Evolutionary conservation across 495 filamentous ascomycete genomes (phyloP).

Genomic region (Filosporella fistucella): DNA sequence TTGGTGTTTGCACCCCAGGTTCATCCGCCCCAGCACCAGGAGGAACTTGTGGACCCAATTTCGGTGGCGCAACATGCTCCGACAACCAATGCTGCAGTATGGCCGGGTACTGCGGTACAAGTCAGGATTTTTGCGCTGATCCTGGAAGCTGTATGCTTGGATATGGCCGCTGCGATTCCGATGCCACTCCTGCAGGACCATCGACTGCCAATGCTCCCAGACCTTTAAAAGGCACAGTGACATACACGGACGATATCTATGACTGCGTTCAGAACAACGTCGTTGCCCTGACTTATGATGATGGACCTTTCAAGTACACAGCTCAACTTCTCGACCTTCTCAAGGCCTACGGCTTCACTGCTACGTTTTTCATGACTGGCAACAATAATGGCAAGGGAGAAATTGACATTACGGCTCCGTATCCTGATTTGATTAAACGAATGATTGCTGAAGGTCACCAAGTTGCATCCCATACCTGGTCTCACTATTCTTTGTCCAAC

Average conservation of each 20-base stretch:
- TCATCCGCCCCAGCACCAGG: not conserved
- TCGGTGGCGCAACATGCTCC: constrained; percentile 4
- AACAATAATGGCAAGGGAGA: constrained; percentile 27
- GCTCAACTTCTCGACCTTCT: constrained; percentile 56
- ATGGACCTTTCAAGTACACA: constrained; percentile 65
- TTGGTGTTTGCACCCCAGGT: constrained; percentile 30
- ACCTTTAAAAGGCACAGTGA: constrained; percentile 33
- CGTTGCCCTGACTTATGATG: constrained; percentile 66
- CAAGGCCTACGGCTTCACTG: constrained; percentile 47
- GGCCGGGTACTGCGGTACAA: constrained; percentile 20
- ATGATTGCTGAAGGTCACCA: constrained; percentile 64
- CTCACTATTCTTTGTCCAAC: constrained; percentile 56
- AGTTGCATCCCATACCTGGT: constrained; percentile 70
- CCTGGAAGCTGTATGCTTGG: constrained; percentile 15
- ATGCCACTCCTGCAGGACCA: constrained; percentile 13
- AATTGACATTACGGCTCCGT: constrained; percentile 5
- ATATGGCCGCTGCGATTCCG: constrained; percentile 20
- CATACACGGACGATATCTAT: constrained; percentile 52
- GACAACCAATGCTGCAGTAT: constrained; percentile 15
- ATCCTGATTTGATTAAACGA: constrained; percentile 27
- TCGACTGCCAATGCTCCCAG: constrained; percentile 6
- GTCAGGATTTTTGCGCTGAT: constrained; percentile 18
- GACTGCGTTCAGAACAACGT: constrained; percentile 54
- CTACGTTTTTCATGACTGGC: constrained; percentile 63
- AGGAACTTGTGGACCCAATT: constrained; percentile 12